Percentiles rank a stretch among this genome's conserved stretches.
These are phyloP conservation scores for Podaxis sp. DNA, from an alignment of 768 basidiomycete species.

Conservation along the genomic window DNA sequence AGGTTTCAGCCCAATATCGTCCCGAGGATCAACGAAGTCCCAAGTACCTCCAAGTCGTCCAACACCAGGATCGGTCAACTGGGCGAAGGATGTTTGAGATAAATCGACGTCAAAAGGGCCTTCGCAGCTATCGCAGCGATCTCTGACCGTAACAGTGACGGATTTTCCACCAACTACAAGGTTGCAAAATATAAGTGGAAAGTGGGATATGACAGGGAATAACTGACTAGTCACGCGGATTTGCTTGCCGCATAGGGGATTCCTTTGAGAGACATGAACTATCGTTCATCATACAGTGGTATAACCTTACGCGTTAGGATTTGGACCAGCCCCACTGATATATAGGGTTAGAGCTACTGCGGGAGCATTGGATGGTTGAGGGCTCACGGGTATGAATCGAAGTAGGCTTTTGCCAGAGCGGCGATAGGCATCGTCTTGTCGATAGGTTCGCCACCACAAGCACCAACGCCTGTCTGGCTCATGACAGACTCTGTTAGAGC, in stretches of 20 bases:
- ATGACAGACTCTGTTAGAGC: background rate
- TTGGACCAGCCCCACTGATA: background rate
- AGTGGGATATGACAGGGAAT: background rate
- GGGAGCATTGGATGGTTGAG: background rate
- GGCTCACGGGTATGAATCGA: conserved; percentile 6
- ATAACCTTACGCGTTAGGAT: background rate
- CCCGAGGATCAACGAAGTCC: background rate
- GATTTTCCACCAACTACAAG: background rate
- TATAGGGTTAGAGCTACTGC: background rate
- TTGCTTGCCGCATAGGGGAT: conserved; percentile 7
- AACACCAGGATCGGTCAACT: background rate
- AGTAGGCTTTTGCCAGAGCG: conserved; percentile 1
- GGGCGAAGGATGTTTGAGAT: background rate
- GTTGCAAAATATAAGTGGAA: background rate
- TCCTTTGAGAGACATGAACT: background rate
- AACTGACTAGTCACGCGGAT: background rate
- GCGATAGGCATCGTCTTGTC: conserved; percentile 2
- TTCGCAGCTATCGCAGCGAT: background rate
- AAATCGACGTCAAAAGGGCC: background rate
- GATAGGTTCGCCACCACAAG: background rate
- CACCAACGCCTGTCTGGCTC: background rate
- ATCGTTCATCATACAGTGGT: background rate
- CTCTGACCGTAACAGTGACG: background rate
- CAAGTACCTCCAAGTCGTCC: background rate
- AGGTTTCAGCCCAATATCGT: conserved; percentile 1